Evolutionary conservation across 2,329 filamentous ascomycete species (phyloP), one percentile per base, ranked within the genome.

Genomic region (Intubia oerlemansii): DNA sequence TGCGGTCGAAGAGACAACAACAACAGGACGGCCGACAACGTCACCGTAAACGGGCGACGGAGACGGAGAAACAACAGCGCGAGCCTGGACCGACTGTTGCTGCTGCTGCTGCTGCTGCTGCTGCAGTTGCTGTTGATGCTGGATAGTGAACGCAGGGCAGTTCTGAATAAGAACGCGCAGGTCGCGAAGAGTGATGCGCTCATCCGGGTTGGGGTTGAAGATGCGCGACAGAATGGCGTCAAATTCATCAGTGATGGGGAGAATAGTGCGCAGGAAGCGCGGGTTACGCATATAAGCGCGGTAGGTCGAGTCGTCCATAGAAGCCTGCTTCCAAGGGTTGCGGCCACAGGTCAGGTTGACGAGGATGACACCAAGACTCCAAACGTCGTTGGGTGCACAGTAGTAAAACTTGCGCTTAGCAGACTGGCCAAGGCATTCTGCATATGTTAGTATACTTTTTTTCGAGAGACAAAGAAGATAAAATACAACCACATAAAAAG

Each of bases 321-420:
- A 92, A 36, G 88, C 88, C 49, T 88, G 77, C 57, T 95, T 95
- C 88, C 88, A 98, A 34, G 88, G 88, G 54, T 98, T 98, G 49
- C 88, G 81, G 46, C 88, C 88, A 55, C 88, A 98, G 29, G 82
- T 91, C 40, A 98, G 62, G 58, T 98, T 98, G 43, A 98, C 82
- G 35, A 98, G 64, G 47, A 98, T 92, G 30, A 98, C 85, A 41
- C 88, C 88, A n/a, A 98, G 66, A 44, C 79, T 85, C 88, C 88
- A 98, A 42, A 95, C 72, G 52, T 98, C 88, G 56, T 95, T 98
- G 33, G 85, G 79, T 29, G 80, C 82, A 39, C 84, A 92, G 40
- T 73, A 73, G 52, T 98, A 98, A 51, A 67, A 85, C 17, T 76
- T 51, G 60, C 67, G 64, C 66, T 70, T 44, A 57, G 74, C 53